Base-by-base conservation (phyloP, 106 monocot genomes). In the Ottelia alismoides region DNA sequence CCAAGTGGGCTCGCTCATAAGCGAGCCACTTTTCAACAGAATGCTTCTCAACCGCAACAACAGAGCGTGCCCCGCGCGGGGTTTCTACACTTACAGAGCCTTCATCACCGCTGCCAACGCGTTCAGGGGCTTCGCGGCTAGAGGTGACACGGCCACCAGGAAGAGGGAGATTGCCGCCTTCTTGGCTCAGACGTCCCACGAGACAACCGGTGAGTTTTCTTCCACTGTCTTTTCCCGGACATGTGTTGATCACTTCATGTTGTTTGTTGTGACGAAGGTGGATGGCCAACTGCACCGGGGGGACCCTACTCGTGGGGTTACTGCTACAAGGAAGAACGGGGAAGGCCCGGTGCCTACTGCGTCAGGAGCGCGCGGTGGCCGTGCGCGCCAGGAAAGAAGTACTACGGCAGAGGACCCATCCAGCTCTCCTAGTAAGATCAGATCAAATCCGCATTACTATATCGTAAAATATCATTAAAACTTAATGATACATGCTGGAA, bases 331-430 rank as follows among this genome's bases (percentile, higher is more conserved):
- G 54, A 54, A 47, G 69, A 70, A 17, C 0, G 0, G 25, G 25
- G 18, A n/a, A 21, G 20, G 3, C 27, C 45, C 12, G 11, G 21
- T 0, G 28, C 32, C n/a, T 68, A 68, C 52, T 68, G 68, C 16
- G 44, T 45, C 2, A 32, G 35, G 2, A 52, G 52, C 27, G 0
- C 51, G 7, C 40, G 60, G 23, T 68, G 58, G 47, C 66, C 66
- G 1, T 66, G 66, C 47, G 48, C 17, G 4, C 28, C 68, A 0
- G 28, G 51, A 0, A 53, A 68, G 28, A 68, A 29, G 32, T 68
- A 68, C 54, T 47, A 69, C 30, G 69, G 69, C 21, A 35, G 69
- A 20, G 69, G 69, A 48, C 69, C 69, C 45, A 69, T 69, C 11
- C 69, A 70, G 30, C 27, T 70, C 28, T 46, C 61, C 20, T 47